Evolutionary conservation across 169 alveolate genomes (phyloP), one percentile per base, ranked within the genome.

Genomic region (Babesia bigemina): DNA sequence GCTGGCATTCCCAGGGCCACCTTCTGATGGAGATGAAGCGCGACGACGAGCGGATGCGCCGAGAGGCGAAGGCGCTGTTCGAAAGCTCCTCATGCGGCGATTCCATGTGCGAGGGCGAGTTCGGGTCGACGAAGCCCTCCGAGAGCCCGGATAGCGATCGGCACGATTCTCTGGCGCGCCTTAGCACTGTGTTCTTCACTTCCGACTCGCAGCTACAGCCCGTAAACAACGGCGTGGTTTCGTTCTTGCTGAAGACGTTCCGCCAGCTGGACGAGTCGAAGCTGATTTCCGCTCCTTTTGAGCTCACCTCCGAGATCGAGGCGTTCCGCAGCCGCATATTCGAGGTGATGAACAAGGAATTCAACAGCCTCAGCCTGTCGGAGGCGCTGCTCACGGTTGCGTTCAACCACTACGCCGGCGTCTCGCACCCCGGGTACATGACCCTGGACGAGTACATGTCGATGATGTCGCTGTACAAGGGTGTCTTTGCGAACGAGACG

Each of bases 401-500:
- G 13, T 83, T 83, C 53, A 74, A 74, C 66, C 86, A 83, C 58
- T 83, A 66, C 69, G 90, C 76, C 14, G 84, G 86, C 33, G 36
- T 50, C 53, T 33, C 57, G 14, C 53, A 56, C 36, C 56, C 59
- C 22, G 84, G 84, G 16, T 75, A 66, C 63, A 83, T 83, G 90
- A 83, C 86, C 28, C 49, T 55, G 45, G 74, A 44, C 28, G 90
- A 83, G 50, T 74, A 74, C 63, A 21, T 50, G 58, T 13, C 66
- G 19, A 69, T 83, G 86, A 26, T 75, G 71, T 44, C 33, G 11
- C 29, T 48, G 11, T 79, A 89, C 74, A 42, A 59, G 58, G 76
- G 73, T 14, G 73, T 89, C 6, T 89, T 89, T 48, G 52, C 69
- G 17, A 84, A 79, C 29, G 90, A 83, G 14, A 75, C 76, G n/a